Base-by-base conservation (phyloP, 139 green algal genomes). In the Trebouxia sp. region DNA sequence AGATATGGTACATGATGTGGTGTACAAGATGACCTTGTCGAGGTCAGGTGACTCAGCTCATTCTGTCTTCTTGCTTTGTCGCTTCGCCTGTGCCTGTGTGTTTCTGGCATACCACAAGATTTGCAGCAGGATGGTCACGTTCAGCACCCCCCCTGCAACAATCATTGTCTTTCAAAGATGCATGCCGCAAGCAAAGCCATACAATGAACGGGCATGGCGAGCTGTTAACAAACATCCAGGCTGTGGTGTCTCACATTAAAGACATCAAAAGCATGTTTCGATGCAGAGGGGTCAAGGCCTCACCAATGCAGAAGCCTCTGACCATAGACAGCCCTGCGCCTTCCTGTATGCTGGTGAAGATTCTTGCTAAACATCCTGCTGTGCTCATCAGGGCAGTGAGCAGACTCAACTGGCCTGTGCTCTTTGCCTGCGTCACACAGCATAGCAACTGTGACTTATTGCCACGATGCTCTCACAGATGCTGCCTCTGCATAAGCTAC, bases 341-440 rank as follows among this genome's bases (percentile, higher is more conserved):
- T 50, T 95, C 92, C 65, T 95, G 85, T 8, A 92, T 56, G 3
- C 82, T 89, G 5, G 93, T 97, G 84, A 96, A 97, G 6, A 96
- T 86, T 28, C 93, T 84, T 3, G 88, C 89, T 5, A 90, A 28
- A 38, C 86, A 87, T 35, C 93, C 93, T 0, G 85, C 70, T 4
- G 87, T 79, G 81, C 95, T 96, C 51, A 94, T 87, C 15, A 53
- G 69, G 47, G 88, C 89, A 9, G 92, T 95, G 65, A 93, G 86
- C 30, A 91, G 76, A 66, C 81, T 90, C n/a, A 96, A 84, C 79
- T 94, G 86, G 0, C 93, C 93, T 3, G 93, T 97, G 79, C 55
- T 82, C 22, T 79, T 82, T 5, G 78, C 48, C 35, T 55, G 55
- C 45, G 85, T 38, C 35, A 84, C 43, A 28, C 67, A 43, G 15